Conservation (phyloP, 1,284 basidiomycete species). For the Amylostereum areolatum region DNA sequence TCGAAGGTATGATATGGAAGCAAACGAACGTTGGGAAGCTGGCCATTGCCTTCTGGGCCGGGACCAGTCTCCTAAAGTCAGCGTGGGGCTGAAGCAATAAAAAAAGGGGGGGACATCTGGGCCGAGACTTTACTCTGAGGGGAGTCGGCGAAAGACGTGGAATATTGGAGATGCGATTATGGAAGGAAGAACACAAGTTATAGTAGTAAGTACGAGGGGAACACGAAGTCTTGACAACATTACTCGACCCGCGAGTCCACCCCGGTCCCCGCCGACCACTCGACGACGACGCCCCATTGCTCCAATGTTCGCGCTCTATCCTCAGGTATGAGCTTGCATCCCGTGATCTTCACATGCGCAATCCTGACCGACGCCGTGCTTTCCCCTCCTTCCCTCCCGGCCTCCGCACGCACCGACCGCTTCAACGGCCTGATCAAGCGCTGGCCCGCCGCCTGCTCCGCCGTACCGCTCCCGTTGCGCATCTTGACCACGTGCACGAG, state of each 20-base stretch:
- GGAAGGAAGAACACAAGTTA: too few species aligned
- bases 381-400: neutral
- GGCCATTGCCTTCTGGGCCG: too few species aligned
- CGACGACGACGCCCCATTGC: constrained; percentile 26
- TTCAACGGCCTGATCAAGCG: constrained; percentile 7
- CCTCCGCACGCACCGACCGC: neutral
- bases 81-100: too few species aligned
- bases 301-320: constrained; percentile 31
- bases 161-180: too few species aligned
- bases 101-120: too few species aligned
- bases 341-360: constrained; percentile 6
- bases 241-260: too few species aligned
- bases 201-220: neutral
- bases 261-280: neutral
- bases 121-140: too few species aligned
- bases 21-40: too few species aligned
- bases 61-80: too few species aligned
- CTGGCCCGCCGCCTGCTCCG: neutral
- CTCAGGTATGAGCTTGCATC: constrained; percentile 10
- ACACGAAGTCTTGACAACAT: too few species aligned
- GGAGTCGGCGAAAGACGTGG: too few species aligned
- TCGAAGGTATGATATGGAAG: too few species aligned
- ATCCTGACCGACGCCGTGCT: neutral
- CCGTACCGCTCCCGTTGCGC: constrained; percentile 21
- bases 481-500: constrained; percentile 30